Base-by-base conservation (phyloP, 2,329 filamentous ascomycete genomes). In the Microsporum ferrugineum region DNA sequence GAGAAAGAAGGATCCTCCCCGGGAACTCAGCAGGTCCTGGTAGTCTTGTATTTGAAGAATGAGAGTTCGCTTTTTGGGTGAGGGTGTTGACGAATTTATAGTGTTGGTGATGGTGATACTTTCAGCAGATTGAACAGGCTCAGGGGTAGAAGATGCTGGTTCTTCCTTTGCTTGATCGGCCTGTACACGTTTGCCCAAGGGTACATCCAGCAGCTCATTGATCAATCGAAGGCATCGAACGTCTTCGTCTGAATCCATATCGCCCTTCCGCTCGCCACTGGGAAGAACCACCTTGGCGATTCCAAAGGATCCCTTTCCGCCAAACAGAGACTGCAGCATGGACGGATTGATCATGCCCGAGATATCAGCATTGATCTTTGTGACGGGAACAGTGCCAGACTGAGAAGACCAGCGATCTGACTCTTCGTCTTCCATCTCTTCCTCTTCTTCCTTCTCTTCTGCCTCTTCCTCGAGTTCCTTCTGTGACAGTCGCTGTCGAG, bases 21-120 rank as follows among this genome's bases (percentile, higher is more conserved):
- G 72, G 0, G 88, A 86, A 69, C 82, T 82, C 67, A 81, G 84
- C 6, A 99, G 79, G 65, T 95, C 89, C 59, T 88, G 84, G 68
- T 90, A 88, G 71, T 97, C 89, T 70, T 88, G 84, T 10, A 96
- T 76, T 67, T 89, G 89, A 43, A 95, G 79, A 62, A 97, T 85
- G 5, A 91, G 79, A 29, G 79, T 70, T 68, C 70, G 66, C 70
- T 61, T 49, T 34, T 47, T 47, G 17, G 43, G 17, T 23, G 17
- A 6, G 17, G 43, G 23, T 14, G 43, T 23, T 14, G n/a, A 12
- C 6, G 43, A 8, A 23, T 47, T 12, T n/a, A 3, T 58, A 27
- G 45, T 49, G 4, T 14, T 49, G 5, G 45, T n/a, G 14, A 23
- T n/a, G 14, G 45, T 10, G 45, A 17, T 43, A 43, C 17, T 17